Evolutionary conservation across 2,329 filamentous ascomycete genomes (phyloP), one percentile per base, ranked within the genome.

Genomic region (Aspergillus sp.): DNA sequence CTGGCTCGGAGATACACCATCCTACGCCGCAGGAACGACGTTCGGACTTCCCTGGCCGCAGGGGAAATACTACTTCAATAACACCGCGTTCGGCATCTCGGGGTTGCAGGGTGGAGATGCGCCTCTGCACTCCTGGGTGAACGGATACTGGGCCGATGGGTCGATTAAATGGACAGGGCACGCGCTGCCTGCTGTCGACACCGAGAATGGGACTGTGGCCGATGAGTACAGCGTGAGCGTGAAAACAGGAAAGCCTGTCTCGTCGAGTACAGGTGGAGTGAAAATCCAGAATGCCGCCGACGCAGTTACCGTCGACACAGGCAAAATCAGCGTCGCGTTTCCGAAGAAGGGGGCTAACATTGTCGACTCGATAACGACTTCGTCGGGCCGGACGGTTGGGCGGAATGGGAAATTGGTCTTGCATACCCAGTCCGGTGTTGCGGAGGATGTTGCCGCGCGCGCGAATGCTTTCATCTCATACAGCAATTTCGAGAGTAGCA

Each of bases 151-250:
- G 84, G 77, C 79, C 1, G 84, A 87, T 69, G 82, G 81, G 24
- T 85, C 84, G 0, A 75, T 86, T 53, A 86, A 86, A 65, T 87
- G 84, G 84, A 84, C 81, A 3, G 83, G 78, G 0, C 84, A 86
- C 64, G 83, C 84, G 0, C 72, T 86, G 44, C 69, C 77, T 12
- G 77, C 73, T 5, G 77, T 75, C 0, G 76, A 78, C 2, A 64
- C 62, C 0, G 66, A 9, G 9, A 30, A 30, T 30, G 27, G 27
- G 8, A 30, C 27, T 4, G 8, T 77, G 2, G 66, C 73, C 3
- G 74, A 41, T 9, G 45, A 22, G 17, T 54, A 42, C 11, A 42
- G 19, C 4, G 52, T 48, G 2, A 27, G 13, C 22, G 52, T 33
- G 19, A 5, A 15, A 15, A n/a, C 30, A 5, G 49, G 49, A n/a